Conservation (phyloP, 805 yeast species). For the Suhomyces sp. region DNA sequence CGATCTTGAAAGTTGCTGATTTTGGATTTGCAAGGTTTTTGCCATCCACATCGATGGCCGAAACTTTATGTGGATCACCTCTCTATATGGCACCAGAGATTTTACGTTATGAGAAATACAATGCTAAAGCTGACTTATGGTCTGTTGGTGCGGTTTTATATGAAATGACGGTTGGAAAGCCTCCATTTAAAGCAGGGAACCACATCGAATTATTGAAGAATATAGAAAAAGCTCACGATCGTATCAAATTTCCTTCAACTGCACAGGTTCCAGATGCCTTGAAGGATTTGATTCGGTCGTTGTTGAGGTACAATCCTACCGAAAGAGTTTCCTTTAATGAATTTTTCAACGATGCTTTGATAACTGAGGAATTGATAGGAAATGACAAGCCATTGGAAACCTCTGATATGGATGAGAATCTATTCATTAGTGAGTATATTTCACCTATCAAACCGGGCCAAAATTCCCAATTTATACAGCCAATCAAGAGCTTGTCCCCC, state of each 20-base stretch:
- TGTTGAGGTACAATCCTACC: constrained; percentile 80
- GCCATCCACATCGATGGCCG: constrained; percentile 93
- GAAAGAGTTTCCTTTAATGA: constrained; percentile 87
- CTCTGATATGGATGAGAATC: constrained; percentile 69
- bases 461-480: constrained; percentile 14
- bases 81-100: constrained; percentile 99
- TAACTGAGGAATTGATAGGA: constrained; percentile 52
- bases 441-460: constrained; percentile 30
- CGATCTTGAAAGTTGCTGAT: constrained; percentile 91
- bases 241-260: constrained; percentile 70
- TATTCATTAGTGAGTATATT: constrained; percentile 83
- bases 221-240: constrained; percentile 79
- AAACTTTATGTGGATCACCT: constrained; percentile 96
- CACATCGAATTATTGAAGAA: constrained; percentile 86
- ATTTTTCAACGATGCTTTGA: constrained; percentile 74
- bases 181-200: constrained; percentile 92
- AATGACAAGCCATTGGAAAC: constrained; percentile 61
- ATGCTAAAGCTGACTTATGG: constrained; percentile 97
- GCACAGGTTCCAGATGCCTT: constrained; percentile 66
- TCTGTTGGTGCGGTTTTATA: constrained; percentile 95
- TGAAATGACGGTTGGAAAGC: constrained; percentile 95
- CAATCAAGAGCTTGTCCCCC: constrained; percentile 13
- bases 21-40: constrained; percentile 96
- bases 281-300: constrained; percentile 66
- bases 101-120: constrained; percentile 87